A percentile compares a stretch with the other conserved stretches of the same genome.
Evolutionary conservation across 768 basidiomycete species (phyloP).

Genomic region (Lactarius akahatsu): DNA sequence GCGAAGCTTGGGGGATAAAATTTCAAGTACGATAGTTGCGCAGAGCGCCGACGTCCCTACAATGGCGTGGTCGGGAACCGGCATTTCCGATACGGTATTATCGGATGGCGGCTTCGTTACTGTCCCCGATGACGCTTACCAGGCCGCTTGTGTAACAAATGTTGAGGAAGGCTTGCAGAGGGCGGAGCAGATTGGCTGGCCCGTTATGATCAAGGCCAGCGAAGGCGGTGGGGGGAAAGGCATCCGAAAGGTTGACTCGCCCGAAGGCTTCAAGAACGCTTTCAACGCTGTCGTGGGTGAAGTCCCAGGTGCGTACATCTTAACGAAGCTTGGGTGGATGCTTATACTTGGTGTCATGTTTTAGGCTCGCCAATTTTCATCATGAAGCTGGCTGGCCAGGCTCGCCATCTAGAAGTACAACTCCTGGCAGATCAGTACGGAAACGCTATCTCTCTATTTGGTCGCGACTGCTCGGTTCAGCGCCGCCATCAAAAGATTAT

Average conservation of each 20-base stretch:
- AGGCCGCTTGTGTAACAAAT: slow-evolving; percentile 79
- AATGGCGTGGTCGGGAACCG: slow-evolving; percentile 98
- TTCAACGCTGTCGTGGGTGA: slow-evolving; percentile 93
- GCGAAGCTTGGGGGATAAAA: slow-evolving; percentile 99
- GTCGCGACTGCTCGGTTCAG: slow-evolving; percentile 99
- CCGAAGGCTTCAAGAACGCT: slow-evolving; percentile 90
- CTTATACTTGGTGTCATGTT: slow-evolving; percentile 18
- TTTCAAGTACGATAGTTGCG: slow-evolving; percentile 98
- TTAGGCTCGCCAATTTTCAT: slow-evolving; percentile 97
- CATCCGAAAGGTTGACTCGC: slow-evolving; percentile 88
- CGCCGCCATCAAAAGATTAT: slow-evolving; percentile 99
- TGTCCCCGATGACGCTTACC: slow-evolving; percentile 90
- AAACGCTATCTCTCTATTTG: slow-evolving; percentile 97
- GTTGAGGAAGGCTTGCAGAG: slow-evolving; percentile 84
- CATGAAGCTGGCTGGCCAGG: slow-evolving; percentile 99
- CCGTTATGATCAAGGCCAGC: slow-evolving; percentile 99
- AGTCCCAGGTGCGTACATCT: slow-evolving; percentile 74
- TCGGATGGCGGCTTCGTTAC: slow-evolving; percentile 88
- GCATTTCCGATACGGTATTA: slow-evolving; percentile 82
- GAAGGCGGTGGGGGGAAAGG: slow-evolving; percentile 99
- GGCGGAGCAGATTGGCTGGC: slow-evolving; percentile 90
- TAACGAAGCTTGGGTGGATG: slow-evolving; percentile 19
- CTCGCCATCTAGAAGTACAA: slow-evolving; percentile 97
- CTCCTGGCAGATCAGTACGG: slow-evolving; percentile 99
- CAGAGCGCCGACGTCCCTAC: slow-evolving; percentile 96